Percentiles rank a stretch among this genome's conserved stretches.
Conservation (phyloP, 2,329 filamentous ascomycete genomes). For the Claviceps maximensis region DNA sequence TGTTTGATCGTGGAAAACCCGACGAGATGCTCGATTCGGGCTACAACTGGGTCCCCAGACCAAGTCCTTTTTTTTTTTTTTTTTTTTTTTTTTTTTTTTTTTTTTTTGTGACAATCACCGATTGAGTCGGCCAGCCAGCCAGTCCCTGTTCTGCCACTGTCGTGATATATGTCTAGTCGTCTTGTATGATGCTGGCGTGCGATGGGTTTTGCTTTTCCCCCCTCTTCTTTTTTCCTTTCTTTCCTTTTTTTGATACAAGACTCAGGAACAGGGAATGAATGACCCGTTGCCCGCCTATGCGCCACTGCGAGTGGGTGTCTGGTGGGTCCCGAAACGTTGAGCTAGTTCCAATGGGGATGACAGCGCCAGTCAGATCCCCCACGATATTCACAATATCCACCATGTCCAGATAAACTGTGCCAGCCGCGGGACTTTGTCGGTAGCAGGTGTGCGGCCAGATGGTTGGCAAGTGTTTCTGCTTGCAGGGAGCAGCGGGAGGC, state of each 20-base stretch:
- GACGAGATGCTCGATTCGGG: conserved; percentile 11
- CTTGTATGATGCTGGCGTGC: too few relatives aligned
- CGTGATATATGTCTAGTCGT: too few relatives aligned
- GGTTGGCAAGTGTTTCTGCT: background rate
- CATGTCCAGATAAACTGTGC: background rate
- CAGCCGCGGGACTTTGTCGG: background rate
- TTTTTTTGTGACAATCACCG: too few relatives aligned
- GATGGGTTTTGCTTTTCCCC: too few relatives aligned
- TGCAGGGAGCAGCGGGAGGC: too few relatives aligned
- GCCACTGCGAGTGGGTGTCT: background rate
- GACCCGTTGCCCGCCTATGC: conserved; percentile 3
- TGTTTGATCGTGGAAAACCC: conserved; percentile 18
- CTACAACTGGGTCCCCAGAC: conserved; percentile 23
- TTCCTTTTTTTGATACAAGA: background rate
- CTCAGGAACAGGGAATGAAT: background rate
- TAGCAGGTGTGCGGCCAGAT: background rate
- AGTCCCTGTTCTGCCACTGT: too few relatives aligned
- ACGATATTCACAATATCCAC: too few relatives aligned
- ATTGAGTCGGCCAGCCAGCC: too few relatives aligned
- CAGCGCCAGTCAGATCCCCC: background rate
- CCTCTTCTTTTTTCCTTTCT: background rate
- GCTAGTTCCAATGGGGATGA: background rate
- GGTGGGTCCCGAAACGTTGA: background rate
- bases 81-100: background rate
- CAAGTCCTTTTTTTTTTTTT: conserved; percentile 4